phyloP scores from a whole-genome alignment of 371 early-diverging fungal genomes.

The Coemansia sp. region DNA sequence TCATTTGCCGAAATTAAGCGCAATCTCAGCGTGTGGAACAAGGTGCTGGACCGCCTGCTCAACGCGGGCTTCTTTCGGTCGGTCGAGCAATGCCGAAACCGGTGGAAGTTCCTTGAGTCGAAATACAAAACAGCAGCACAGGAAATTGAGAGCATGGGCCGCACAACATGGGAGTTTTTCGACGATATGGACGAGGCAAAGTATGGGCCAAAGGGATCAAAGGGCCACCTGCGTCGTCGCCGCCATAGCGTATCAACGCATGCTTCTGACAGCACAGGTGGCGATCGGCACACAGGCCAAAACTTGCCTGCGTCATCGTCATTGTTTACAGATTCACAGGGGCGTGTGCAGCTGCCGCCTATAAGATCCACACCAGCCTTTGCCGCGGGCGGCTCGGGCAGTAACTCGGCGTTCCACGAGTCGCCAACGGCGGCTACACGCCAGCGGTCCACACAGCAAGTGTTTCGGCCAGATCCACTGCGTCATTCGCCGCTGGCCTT shows the following conservation, averaged over 20 bases:
- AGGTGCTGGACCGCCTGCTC: constrained; percentile 47
- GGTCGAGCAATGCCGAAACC: constrained; percentile 51
- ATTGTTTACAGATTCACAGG: constrained; percentile 27
- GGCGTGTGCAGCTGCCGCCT: constrained; percentile 43
- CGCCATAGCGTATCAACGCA: constrained; percentile 2
- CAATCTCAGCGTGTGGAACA: constrained; percentile 52
- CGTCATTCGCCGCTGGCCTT: constrained; percentile 5
- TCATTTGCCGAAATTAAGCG: constrained; percentile 53
- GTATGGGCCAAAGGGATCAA: constrained; percentile 9
- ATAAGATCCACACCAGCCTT: constrained; percentile 21
- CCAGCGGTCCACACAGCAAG: not conserved
- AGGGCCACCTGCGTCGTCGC: not conserved
- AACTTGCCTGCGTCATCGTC: constrained; percentile 7
- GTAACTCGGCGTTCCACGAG: not conserved
- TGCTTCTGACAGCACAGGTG: not conserved
- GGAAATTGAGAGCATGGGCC: constrained; percentile 13
- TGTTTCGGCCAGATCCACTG: not conserved
- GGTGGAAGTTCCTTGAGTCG: constrained; percentile 52
- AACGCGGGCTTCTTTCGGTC: constrained; percentile 46
- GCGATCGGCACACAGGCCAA: not conserved
- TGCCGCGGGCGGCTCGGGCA: not conserved
- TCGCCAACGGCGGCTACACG: not conserved
- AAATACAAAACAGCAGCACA: constrained; percentile 40
- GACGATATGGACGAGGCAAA: constrained; percentile 47
- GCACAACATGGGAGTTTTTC: constrained; percentile 48